Percentiles rank a stretch among this genome's conserved stretches.
Conservation (phyloP, 139 green algal genomes). For the Coccomyxa sp. region DNA sequence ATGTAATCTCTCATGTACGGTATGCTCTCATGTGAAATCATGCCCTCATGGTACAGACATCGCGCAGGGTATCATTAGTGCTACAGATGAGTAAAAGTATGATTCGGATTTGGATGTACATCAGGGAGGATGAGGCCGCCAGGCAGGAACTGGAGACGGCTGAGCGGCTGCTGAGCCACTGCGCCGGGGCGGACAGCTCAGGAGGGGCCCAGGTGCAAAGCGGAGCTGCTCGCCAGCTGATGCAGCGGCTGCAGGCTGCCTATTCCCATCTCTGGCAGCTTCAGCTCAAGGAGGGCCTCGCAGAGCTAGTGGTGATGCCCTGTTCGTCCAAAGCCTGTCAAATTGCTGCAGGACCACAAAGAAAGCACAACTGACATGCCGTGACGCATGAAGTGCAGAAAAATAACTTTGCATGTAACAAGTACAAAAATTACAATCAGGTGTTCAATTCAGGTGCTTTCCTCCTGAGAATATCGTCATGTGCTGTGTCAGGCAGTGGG, state of each 20-base stretch:
- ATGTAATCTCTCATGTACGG: not conserved
- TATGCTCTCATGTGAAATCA: not conserved
- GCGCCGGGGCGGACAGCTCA: not conserved
- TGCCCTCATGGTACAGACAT: not conserved
- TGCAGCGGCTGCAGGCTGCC: conserved; percentile 19
- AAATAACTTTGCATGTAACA: not conserved
- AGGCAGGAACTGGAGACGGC: conserved; percentile 15
- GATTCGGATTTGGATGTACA: not conserved
- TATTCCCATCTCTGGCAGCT: conserved; percentile 32
- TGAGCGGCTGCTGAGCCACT: conserved; percentile 17
- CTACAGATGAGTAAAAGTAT: not conserved
- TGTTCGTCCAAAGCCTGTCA: no score
- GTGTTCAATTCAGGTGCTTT: not conserved
- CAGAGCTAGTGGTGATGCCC: conserved; percentile 3
- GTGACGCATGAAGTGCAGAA: not conserved
- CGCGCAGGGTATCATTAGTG: not conserved
- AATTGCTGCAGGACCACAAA: not conserved
- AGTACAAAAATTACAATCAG: not conserved
- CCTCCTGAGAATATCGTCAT: not conserved
- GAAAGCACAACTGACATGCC: not conserved
- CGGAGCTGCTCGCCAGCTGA: not conserved
- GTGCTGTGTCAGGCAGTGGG: conserved; percentile 12
- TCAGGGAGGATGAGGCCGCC: conserved; percentile 9
- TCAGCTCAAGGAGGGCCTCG: conserved; percentile 21
- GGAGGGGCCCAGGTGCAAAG: no score